phyloP scores from a whole-genome alignment of 129 eudicot genomes.

The Mikania micrantha region DNA sequence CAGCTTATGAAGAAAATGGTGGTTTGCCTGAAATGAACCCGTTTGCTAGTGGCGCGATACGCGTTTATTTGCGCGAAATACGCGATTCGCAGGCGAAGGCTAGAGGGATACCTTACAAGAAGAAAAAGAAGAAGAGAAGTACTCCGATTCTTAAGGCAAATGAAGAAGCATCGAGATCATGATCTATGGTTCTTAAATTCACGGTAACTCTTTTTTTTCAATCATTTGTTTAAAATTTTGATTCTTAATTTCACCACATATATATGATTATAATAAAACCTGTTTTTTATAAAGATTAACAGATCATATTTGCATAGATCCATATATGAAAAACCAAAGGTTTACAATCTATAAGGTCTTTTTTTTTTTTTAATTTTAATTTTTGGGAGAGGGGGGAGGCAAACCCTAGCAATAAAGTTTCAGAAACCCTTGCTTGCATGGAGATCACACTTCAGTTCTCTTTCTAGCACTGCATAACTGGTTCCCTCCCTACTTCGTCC shows the following conservation, averaged over 20 bases:
- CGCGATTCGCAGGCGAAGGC: constrained; percentile 69
- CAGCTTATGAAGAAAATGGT: constrained; percentile 72
- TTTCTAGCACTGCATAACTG: constrained; percentile 20
- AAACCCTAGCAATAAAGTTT: constrained; percentile 29
- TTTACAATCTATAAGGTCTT: constrained; percentile 11
- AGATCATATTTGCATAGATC: constrained; percentile 1
- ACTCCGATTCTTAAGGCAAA: constrained; percentile 24
- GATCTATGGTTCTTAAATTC: constrained; percentile 19
- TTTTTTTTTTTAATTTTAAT: too few species aligned
- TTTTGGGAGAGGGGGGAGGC: constrained; percentile 9
- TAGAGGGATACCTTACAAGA: constrained; percentile 65
- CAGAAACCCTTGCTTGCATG: constrained; percentile 35
- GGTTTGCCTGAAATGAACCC: constrained; percentile 64
- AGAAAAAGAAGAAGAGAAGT: constrained; percentile 66
- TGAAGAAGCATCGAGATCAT: constrained; percentile 36
- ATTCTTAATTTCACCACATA: background rate
- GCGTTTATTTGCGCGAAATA: constrained; percentile 53
- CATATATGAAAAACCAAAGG: constrained; percentile 16
- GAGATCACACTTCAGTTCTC: constrained; percentile 19
- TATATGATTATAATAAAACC: background rate
- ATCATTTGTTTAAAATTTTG: background rate
- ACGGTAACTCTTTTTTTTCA: constrained; percentile 29
- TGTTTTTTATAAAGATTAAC: background rate
- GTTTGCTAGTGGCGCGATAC: constrained; percentile 63
- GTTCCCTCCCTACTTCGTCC: background rate